Conservation (phyloP, 176 grass and related monocot species). For the Tillandsia fasciculata region DNA sequence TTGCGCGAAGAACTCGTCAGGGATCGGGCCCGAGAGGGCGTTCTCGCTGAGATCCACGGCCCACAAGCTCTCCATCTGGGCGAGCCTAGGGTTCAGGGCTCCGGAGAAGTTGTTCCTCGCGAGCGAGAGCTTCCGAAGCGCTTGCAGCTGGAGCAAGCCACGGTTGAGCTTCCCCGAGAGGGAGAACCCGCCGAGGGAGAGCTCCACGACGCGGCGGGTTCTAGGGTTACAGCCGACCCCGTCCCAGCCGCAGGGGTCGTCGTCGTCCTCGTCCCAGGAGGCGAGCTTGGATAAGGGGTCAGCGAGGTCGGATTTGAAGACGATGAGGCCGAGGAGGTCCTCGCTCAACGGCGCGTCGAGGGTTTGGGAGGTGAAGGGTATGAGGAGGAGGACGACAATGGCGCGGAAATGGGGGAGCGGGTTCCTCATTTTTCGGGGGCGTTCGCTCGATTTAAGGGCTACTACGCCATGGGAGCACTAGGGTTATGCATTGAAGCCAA, state of each 20-base stretch:
- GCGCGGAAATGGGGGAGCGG: conserved; percentile 17
- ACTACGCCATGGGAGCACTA: no score
- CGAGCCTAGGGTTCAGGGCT: conserved; percentile 42
- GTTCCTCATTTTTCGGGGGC: not conserved
- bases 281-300: conserved; percentile 65
- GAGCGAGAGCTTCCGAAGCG: conserved; percentile 53
- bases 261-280: conserved; percentile 93
- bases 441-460: not conserved
- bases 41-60: conserved; percentile 74
- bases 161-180: conserved; percentile 77
- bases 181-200: conserved; percentile 61
- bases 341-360: conserved; percentile 43
- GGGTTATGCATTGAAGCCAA: no score
- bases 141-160: conserved; percentile 75
- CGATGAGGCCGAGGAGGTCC: conserved; percentile 89
- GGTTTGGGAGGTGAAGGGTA: conserved; percentile 6
- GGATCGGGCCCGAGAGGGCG: conserved; percentile 50
- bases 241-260: conserved; percentile 54
- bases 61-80: conserved; percentile 47
- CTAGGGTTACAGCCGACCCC: conserved; percentile 58
- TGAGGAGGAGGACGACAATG: conserved; percentile 6
- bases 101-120: conserved; percentile 78
- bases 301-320: conserved; percentile 75
- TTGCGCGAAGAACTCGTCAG: conserved; percentile 53
- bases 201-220: conserved; percentile 48